A percentile compares a stretch with the other conserved stretches of the same genome.
phyloP scores from a whole-genome alignment of 805 yeast genomes.

The Metschnikowia borealis region DNA sequence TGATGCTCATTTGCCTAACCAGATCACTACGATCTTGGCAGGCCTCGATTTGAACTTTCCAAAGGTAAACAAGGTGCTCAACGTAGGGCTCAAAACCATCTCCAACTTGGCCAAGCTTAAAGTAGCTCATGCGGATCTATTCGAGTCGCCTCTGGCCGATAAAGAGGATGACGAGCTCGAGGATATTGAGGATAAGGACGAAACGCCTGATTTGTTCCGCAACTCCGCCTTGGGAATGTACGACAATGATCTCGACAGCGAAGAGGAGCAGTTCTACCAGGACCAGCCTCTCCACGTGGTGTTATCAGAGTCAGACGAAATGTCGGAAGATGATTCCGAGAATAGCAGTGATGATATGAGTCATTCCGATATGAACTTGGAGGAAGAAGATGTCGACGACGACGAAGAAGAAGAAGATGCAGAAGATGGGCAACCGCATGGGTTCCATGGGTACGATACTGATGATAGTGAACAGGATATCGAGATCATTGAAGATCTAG shows the following conservation, averaged over 20 bases:
- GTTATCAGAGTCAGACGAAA: slow-evolving; percentile 28
- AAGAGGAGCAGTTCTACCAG: slow-evolving; percentile 47
- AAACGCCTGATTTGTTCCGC: slow-evolving; percentile 75
- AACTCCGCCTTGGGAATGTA: slow-evolving; percentile 95
- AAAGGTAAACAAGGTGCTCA: slow-evolving; percentile 54
- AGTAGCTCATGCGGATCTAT: slow-evolving; percentile 51
- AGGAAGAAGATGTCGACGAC: slow-evolving; percentile 15
- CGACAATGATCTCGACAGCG: slow-evolving; percentile 71
- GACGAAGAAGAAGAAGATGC: slow-evolving; percentile 24
- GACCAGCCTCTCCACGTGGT: slow-evolving; percentile 37
- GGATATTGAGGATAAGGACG: slow-evolving; percentile 64
- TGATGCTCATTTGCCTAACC: slow-evolving; percentile 59
- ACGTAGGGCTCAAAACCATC: slow-evolving; percentile 55
- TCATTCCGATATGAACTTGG: slow-evolving; percentile 26
- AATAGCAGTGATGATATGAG: slow-evolving; percentile 22
- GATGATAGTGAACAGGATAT: slow-evolving; percentile 29
- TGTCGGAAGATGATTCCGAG: slow-evolving; percentile 21
- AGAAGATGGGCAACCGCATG: slow-evolving; percentile 17
- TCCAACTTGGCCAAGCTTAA: slow-evolving; percentile 55
- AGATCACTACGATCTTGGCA: slow-evolving; percentile 57
- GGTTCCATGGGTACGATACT: slow-evolving; percentile 19
- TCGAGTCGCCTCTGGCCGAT: slow-evolving; percentile 50
- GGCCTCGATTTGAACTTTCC: slow-evolving; percentile 74
- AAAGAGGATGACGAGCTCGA: slow-evolving; percentile 38
- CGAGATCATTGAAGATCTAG: slow-evolving; percentile 34